Evolutionary conservation across 352 stramenopile species (phyloP).

Genomic region (Globisporangium spiculum): DNA sequence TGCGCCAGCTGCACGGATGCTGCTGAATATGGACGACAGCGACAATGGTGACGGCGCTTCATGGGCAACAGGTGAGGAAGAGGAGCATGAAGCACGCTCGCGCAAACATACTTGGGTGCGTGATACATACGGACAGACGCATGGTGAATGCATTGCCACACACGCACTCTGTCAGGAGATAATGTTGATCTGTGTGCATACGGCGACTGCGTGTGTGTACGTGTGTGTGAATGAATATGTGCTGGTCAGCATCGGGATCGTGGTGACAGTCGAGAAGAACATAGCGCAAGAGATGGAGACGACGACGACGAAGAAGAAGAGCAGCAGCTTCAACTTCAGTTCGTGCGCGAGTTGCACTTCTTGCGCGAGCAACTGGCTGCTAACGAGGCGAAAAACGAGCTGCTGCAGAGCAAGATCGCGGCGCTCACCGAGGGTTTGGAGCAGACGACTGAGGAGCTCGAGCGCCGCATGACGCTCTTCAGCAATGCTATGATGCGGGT

Average conservation of each 20-base stretch:
- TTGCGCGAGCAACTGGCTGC: conserved; percentile 30
- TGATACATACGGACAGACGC: not conserved
- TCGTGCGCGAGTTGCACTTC: conserved; percentile 33
- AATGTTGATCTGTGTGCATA: not conserved
- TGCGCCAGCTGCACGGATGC: not conserved
- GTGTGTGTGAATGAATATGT: not conserved
- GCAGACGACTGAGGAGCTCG: conserved; percentile 56
- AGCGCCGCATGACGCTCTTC: conserved; percentile 53
- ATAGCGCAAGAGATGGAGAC: not conserved
- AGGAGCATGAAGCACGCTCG: not conserved
- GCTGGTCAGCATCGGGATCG: not conserved
- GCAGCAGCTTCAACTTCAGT: conserved; percentile 25
- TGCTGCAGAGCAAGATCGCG: conserved; percentile 36
- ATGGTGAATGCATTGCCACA: not conserved
- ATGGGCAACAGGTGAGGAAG: not conserved
- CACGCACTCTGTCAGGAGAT: not conserved
- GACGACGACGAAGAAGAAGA: conserved; percentile 21
- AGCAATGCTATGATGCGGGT: conserved; percentile 40
- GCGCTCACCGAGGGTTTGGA: conserved; percentile 40
- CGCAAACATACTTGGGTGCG: conserved; percentile 1
- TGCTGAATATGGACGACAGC: not conserved
- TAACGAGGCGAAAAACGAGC: conserved; percentile 31
- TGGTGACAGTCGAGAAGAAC: not conserved
- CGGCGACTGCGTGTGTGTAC: not conserved
- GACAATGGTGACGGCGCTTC: not conserved